Base-by-base conservation (phyloP, 2,329 filamentous ascomycete genomes). In the Alternaria triticimaculans region DNA sequence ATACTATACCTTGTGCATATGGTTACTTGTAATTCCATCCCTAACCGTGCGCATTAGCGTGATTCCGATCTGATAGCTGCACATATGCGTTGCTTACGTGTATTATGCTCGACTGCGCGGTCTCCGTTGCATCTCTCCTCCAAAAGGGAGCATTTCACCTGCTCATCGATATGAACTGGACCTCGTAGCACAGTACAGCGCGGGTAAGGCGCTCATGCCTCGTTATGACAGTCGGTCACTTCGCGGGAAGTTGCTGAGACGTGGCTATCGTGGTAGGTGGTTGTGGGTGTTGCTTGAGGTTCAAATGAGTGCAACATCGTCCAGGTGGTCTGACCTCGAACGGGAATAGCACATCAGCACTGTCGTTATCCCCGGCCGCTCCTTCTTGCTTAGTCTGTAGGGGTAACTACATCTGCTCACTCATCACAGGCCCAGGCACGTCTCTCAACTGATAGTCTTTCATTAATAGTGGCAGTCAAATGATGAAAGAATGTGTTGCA, bases 151-250 rank as follows among this genome's bases (percentile, higher is more conserved):
- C 46, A 75, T 7, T 37, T n/a, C 33, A n/a, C 33, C 33, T 37
- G 11, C 70, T 55, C 48, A 66, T 61, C 80, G 72, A 56, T 80
- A 66, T 63, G 82, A 12, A 51, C 46, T 0, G 83, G 82, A 58
- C 85, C 81, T n/a, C 85, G 12, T 80, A 81, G 46, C 84, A 77
- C 9, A 54, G 63, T 81, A 87, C 85, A 28, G 84, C 84, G 59
- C 85, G 86, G 57, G 82, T 80, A 54, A 71, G 66, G 66, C 26
- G 65, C 58, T 33, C 72, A 65, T 5, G 66, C 62, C 26, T 72
- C 70, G 50, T 73, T 64, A 50, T 71, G 70, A 21, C 66, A 66
- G 41, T 69, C 68, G 54, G 72, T 71, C 9, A 63, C 64, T 59
- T 86, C 86, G 58, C 84, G 79, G 10, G 81, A 82, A 55, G 83